These are phyloP conservation scores for Circinella minor DNA, from an alignment of 371 early-diverging fungal genomes.

Conservation along the genomic window DNA sequence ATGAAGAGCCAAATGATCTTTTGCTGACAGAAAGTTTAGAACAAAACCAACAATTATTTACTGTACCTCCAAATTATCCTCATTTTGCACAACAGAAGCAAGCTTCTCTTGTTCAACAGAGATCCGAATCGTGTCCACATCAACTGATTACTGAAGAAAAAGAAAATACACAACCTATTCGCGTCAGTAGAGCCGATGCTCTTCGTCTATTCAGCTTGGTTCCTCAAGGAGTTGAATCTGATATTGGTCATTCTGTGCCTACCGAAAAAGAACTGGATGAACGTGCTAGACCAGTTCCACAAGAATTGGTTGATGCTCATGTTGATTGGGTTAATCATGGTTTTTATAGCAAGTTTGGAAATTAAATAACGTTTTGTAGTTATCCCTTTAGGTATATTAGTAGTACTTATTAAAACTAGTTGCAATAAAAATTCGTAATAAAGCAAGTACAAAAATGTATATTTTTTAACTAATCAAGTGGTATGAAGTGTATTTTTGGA, in stretches of 20 bases:
- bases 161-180: not conserved
- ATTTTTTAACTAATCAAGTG: too few species aligned
- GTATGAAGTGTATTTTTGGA: too few species aligned
- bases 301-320: constrained; percentile 17
- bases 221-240: constrained; percentile 17
- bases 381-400: too few species aligned
- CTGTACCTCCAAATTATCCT: not conserved
- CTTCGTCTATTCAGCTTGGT: constrained; percentile 28
- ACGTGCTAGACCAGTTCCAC: constrained; percentile 31
- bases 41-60: not conserved
- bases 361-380: not conserved
- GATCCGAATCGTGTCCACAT: not conserved
- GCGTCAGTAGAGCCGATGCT: not conserved
- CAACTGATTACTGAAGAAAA: not conserved
- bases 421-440: too few species aligned
- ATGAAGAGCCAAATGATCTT: constrained; percentile 4
- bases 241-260: constrained; percentile 25
- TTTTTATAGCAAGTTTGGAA: constrained; percentile 13
- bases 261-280: constrained; percentile 28
- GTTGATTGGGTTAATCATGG: constrained; percentile 7
- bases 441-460: too few species aligned
- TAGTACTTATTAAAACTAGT: too few species aligned
- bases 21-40: not conserved
- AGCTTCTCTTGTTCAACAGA: not conserved
- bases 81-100: not conserved